A percentile compares a stretch with the other conserved stretches of the same genome.
These are phyloP conservation scores for Chromera velia DNA, from an alignment of 73 alveolate genomes.

Conservation along the genomic window DNA sequence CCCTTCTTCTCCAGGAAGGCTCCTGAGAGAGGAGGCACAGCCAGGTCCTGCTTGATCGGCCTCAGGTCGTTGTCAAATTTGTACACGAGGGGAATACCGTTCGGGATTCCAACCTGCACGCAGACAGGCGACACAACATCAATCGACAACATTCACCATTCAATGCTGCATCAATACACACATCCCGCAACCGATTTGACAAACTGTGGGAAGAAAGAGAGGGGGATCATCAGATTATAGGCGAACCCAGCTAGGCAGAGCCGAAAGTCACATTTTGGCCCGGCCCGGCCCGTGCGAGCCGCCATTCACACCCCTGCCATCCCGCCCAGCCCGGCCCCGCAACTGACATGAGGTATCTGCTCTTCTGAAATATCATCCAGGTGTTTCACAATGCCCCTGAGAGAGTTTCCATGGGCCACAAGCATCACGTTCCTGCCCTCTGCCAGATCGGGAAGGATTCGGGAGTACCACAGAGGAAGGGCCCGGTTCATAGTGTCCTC, in stretches of 20 bases:
- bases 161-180: too few species aligned
- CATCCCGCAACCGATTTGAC: too few species aligned
- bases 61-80: slow-evolving; percentile 87
- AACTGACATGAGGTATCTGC: slow-evolving; percentile 51
- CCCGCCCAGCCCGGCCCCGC: too few species aligned
- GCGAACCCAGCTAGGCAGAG: too few species aligned
- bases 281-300: too few species aligned
- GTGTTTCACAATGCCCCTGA: slow-evolving; percentile 84
- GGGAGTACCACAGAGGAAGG: slow-evolving; percentile 81
- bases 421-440: slow-evolving; percentile 77
- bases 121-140: too few species aligned
- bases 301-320: too few species aligned
- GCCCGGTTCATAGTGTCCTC: slow-evolving; percentile 77
- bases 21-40: slow-evolving; percentile 28
- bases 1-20: background rate
- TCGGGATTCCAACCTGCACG: slow-evolving; percentile 74
- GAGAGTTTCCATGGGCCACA: slow-evolving; percentile 88
- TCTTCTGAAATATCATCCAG: slow-evolving; percentile 73
- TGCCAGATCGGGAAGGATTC: slow-evolving; percentile 66
- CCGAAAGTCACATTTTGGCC: too few species aligned
- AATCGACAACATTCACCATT: too few species aligned
- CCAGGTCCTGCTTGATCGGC: slow-evolving; percentile 37
- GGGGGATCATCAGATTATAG: too few species aligned
- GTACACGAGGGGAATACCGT: slow-evolving; percentile 90
- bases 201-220: too few species aligned